phyloP scores from a whole-genome alignment of 306 rosid genomes.

The Sindora glabra region DNA sequence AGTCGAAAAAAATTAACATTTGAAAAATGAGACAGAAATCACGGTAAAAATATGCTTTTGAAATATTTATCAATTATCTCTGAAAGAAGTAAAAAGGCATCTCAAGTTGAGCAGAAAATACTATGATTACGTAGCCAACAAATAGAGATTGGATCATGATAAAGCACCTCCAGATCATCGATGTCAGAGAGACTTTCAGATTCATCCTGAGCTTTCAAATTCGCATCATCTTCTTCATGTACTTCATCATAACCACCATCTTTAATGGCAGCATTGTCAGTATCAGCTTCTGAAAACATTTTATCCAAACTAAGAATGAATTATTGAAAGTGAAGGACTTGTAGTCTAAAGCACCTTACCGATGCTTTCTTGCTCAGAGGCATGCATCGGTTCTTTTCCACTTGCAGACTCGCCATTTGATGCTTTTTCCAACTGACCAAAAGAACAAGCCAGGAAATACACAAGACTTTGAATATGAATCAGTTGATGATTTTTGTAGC shows the following conservation, averaged over 20 bases:
- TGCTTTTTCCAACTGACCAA: conserved; percentile 19
- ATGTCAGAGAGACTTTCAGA: conserved; percentile 59
- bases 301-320: conserved; percentile 4
- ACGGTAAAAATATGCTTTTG: too few relatives aligned
- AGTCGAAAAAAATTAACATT: too few relatives aligned
- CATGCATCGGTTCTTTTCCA: conserved; percentile 5
- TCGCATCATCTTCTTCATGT: conserved; percentile 16
- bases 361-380: conserved; percentile 14
- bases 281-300: conserved; percentile 17
- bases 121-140: neutral
- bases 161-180: conserved; percentile 49
- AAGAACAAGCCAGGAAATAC: neutral
- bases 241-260: conserved; percentile 13
- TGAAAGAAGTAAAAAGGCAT: too few relatives aligned
- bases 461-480: neutral
- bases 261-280: conserved; percentile 4
- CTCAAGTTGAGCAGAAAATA: neutral
- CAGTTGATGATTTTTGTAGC: neutral
- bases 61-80: too few relatives aligned
- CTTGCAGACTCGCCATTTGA: conserved; percentile 12
- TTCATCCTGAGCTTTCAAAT: conserved; percentile 19
- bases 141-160: neutral
- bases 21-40: too few relatives aligned
- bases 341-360: neutral
- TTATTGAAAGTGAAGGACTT: neutral